Evolutionary conservation across 768 basidiomycete genomes (phyloP).

Genomic region (Amanita subjunquillea): DNA sequence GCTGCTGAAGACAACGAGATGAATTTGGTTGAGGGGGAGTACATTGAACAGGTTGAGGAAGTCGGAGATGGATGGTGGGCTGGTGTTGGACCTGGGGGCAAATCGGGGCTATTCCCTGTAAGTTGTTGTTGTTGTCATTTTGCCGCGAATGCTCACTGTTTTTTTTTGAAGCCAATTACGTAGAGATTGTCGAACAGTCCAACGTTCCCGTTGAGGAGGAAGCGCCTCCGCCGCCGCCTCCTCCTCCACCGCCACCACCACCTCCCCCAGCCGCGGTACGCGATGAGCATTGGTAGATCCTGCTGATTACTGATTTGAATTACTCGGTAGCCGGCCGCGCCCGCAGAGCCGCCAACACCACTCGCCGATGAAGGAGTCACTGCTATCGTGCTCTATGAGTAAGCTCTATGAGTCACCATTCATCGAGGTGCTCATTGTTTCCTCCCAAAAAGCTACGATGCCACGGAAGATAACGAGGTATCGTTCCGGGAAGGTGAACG

Average conservation of each 20-base stretch:
- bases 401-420: conserved; percentile 15
- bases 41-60: conserved; percentile 75
- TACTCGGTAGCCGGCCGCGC: conserved; percentile 21
- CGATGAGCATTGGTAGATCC: neutral
- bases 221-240: conserved; percentile 34
- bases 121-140: conserved; percentile 11
- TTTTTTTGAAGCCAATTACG: conserved; percentile 62
- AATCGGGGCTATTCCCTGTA: conserved; percentile 83
- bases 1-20: conserved; percentile 87
- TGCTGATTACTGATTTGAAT: neutral
- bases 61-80: conserved; percentile 91
- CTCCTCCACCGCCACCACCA: conserved; percentile 33
- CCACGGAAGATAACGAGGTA: conserved; percentile 86
- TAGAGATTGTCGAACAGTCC: conserved; percentile 55
- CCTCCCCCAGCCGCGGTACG: conserved; percentile 34
- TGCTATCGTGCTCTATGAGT: conserved; percentile 68
- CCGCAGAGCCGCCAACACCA: conserved; percentile 35
- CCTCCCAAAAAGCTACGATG: conserved; percentile 55
- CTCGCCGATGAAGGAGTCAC: conserved; percentile 48
- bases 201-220: conserved; percentile 28
- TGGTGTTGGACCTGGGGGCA: conserved; percentile 61
- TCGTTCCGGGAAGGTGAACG: conserved; percentile 76
- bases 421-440: neutral
- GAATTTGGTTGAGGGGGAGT: conserved; percentile 66
- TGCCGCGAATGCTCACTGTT: neutral